These are phyloP conservation scores for Saturnispora diversa DNA, from an alignment of 805 yeast genomes.

Conservation along the genomic window DNA sequence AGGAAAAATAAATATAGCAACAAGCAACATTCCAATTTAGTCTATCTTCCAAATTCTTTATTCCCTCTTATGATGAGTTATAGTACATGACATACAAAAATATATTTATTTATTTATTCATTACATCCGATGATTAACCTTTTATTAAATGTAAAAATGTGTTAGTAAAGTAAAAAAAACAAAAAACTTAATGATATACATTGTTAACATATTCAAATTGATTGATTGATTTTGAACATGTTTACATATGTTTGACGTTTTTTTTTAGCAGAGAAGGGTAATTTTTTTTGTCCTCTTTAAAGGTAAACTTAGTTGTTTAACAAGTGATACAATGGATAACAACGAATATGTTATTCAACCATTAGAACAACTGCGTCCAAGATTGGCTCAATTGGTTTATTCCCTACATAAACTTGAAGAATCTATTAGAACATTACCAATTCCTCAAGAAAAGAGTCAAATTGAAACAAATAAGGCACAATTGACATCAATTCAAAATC, in stretches of 20 bases:
- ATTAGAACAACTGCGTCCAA: conserved; percentile 52
- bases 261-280: too few relatives aligned
- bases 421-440: conserved; percentile 35
- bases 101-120: conserved; percentile 11
- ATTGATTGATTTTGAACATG: too few relatives aligned
- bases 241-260: too few relatives aligned
- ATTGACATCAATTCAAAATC: conserved; percentile 68
- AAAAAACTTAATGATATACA: too few relatives aligned
- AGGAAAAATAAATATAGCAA: conserved; percentile 23
- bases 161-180: too few relatives aligned
- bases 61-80: conserved; percentile 10
- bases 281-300: neutral
- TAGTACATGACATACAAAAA: conserved; percentile 8
- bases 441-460: conserved; percentile 23
- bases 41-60: neutral
- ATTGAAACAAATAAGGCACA: conserved; percentile 28
- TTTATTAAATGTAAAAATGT: neutral
- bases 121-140: neutral
- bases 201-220: too few relatives aligned
- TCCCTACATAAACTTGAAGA: conserved; percentile 50
- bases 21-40: too few relatives aligned
- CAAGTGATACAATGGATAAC: conserved; percentile 1
- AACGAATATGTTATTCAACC: conserved; percentile 8
- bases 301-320: neutral
- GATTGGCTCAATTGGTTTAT: conserved; percentile 54